Conservation (phyloP, 1,139 yeast genomes). For the Lodderomyces beijingensis region DNA sequence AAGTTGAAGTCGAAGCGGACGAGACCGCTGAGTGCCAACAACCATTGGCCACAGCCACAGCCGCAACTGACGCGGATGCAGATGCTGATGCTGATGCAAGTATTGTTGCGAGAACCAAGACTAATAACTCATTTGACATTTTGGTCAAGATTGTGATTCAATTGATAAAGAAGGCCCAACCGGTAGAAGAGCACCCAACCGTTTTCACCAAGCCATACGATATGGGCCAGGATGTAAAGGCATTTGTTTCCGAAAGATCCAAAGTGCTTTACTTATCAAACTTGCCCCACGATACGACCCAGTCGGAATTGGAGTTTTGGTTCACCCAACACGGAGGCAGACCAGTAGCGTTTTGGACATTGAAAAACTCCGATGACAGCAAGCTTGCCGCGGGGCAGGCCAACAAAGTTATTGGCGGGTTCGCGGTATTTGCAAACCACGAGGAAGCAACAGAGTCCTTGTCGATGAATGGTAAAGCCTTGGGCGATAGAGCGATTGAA, state of each 20-base stretch:
- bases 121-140: constrained; percentile 9
- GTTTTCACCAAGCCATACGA: constrained; percentile 75
- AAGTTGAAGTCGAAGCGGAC: constrained; percentile 36
- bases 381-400: constrained; percentile 6
- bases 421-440: constrained; percentile 79
- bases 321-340: constrained; percentile 82
- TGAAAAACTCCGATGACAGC: constrained; percentile 31
- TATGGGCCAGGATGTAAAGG: constrained; percentile 61
- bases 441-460: constrained; percentile 82
- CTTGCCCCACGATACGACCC: constrained; percentile 82
- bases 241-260: constrained; percentile 68
- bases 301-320: constrained; percentile 88
- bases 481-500: constrained; percentile 73
- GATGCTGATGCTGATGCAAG: neutral
- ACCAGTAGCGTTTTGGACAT: constrained; percentile 87
- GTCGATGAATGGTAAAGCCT: constrained; percentile 71
- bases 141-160: constrained; percentile 45
- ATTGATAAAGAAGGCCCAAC: constrained; percentile 45
- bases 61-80: neutral
- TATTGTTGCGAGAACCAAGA: neutral
- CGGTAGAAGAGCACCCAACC: constrained; percentile 27
- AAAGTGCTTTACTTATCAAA: constrained; percentile 75
- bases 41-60: neutral
- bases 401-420: constrained; percentile 55
- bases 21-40: constrained; percentile 14